Percentiles rank a stretch among this genome's conserved stretches.
Evolutionary conservation across 495 filamentous ascomycete species (phyloP).

Genomic region (Penicillium mononematosum): DNA sequence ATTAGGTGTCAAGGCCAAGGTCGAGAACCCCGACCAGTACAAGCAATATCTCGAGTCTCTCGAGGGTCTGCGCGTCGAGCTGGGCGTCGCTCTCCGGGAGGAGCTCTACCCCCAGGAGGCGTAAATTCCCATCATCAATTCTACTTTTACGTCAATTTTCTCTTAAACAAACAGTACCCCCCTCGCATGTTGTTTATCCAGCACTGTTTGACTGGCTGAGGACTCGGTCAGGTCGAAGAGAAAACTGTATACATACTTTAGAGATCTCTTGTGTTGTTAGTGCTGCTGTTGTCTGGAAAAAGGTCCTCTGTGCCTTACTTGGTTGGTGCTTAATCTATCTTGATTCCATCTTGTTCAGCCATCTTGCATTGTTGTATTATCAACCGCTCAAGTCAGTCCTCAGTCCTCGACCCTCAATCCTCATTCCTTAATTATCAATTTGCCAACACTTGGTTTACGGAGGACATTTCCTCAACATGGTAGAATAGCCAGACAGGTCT

Average conservation of each 20-base stretch:
- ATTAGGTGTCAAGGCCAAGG: constrained; percentile 96
- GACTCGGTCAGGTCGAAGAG: constrained; percentile 36
- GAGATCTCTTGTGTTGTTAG: constrained; percentile 40
- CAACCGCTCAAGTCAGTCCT: constrained; percentile 8
- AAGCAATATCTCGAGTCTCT: constrained; percentile 95
- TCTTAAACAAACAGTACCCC: constrained; percentile 21
- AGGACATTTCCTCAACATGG: background rate
- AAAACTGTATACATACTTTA: constrained; percentile 52
- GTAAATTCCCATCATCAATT: constrained; percentile 39
- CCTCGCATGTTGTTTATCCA: constrained; percentile 19
- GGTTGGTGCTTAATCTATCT: constrained; percentile 33
- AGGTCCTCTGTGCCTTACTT: constrained; percentile 22
- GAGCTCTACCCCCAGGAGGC: constrained; percentile 83
- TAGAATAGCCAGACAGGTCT: background rate
- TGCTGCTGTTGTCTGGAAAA: constrained; percentile 32
- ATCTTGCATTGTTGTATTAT: constrained; percentile 9
- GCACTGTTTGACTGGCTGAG: constrained; percentile 20
- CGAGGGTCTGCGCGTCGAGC: constrained; percentile 85
- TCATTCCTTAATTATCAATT: background rate
- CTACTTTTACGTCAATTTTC: constrained; percentile 31
- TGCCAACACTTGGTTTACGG: background rate
- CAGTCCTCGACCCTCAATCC: background rate
- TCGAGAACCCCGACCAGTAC: constrained; percentile 97
- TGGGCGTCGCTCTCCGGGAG: constrained; percentile 89
- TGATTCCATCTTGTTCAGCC: constrained; percentile 21